Conservation (phyloP, 148 eudicot species). For the Rhododendron simsii region DNA sequence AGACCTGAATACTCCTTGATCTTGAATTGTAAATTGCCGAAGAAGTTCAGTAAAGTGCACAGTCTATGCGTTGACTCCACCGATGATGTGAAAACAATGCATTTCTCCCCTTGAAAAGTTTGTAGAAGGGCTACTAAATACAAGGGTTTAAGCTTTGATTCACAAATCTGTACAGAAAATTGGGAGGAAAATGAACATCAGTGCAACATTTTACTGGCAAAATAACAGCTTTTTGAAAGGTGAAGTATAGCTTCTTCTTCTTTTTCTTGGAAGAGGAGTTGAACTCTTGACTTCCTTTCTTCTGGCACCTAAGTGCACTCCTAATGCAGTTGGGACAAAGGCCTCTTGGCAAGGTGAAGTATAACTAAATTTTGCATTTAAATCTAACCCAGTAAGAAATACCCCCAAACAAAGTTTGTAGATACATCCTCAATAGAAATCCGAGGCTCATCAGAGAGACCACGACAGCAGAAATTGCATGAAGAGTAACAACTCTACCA, state of each 20-base stretch:
- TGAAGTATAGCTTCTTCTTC: not conserved
- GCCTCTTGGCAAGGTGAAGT: too few species aligned
- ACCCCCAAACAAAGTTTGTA: not conserved
- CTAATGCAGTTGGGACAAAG: not conserved
- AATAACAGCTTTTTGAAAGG: not conserved
- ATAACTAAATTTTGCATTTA: not conserved
- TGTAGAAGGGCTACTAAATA: conserved; percentile 71
- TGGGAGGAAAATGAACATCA: not conserved
- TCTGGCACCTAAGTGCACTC: not conserved
- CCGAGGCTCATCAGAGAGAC: not conserved
- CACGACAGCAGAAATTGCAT: not conserved
- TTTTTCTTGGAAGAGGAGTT: not conserved
- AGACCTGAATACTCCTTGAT: conserved; percentile 81
- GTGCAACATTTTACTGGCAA: not conserved
- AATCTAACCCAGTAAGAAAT: not conserved
- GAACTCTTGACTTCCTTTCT: not conserved
- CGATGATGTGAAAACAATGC: conserved; percentile 89
- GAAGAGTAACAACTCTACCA: not conserved
- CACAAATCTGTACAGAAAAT: conserved; percentile 64
- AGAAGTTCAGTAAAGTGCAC: conserved; percentile 61
- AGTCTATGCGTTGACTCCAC: conserved; percentile 78
- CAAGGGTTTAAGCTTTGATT: conserved; percentile 67
- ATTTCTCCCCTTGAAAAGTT: conserved; percentile 69
- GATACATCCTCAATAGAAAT: not conserved
- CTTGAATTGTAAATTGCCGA: conserved; percentile 57